Evolutionary conservation across 2,329 filamentous ascomycete species (phyloP).

Genomic region (Raffaelea deltoideospora): DNA sequence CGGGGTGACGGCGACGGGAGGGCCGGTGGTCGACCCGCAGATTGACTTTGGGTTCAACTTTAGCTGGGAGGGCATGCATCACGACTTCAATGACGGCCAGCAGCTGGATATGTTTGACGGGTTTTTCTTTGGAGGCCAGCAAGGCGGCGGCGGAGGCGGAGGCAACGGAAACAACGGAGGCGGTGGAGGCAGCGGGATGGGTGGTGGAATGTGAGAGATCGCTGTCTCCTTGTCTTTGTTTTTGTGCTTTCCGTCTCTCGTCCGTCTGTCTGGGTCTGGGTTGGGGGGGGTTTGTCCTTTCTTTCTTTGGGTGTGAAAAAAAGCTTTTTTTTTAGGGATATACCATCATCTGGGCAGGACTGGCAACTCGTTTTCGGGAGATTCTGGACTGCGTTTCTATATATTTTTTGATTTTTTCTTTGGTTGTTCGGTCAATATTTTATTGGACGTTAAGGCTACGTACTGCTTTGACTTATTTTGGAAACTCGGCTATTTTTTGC

Average conservation of each 20-base stretch:
- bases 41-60: slow-evolving; percentile 54
- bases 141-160: slow-evolving; percentile 17
- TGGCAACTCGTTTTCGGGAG: too few species aligned
- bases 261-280: too few species aligned
- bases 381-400: too few species aligned
- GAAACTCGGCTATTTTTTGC: too few species aligned
- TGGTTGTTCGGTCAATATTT: too few species aligned
- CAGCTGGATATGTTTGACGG: slow-evolving; percentile 56
- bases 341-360: too few species aligned
- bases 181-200: slow-evolving; percentile 10
- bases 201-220: not conserved
- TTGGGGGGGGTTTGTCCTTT: too few species aligned
- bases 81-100: slow-evolving; percentile 45
- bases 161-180: slow-evolving; percentile 16
- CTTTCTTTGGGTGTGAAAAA: not conserved
- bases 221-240: not conserved
- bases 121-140: slow-evolving; percentile 53
- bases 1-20: too few species aligned
- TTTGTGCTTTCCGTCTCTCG: not conserved
- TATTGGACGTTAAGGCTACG: too few species aligned
- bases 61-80: slow-evolving; percentile 46
- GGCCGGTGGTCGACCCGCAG: slow-evolving; percentile 27
- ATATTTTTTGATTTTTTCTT: too few species aligned
- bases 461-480: too few species aligned
- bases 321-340: too few species aligned